Percentiles rank a stretch among this genome's conserved stretches.
Conservation (phyloP, 331 rosid genomes). For the Malus hybrid region DNA sequence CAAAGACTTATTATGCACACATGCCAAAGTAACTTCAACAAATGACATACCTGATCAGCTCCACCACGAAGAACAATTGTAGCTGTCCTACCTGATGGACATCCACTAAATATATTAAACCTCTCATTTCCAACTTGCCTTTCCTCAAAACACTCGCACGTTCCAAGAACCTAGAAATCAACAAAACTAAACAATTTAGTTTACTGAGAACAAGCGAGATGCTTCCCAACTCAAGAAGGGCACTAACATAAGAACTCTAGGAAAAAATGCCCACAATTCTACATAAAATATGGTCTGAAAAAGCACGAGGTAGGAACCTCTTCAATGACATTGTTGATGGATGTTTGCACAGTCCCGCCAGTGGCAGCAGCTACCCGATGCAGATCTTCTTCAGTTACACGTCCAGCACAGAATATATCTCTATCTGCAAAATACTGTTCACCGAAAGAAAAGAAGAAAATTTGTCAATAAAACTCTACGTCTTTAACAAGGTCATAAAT, state of each 20-base stretch:
- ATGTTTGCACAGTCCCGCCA: slow-evolving; percentile 95
- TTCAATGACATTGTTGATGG: slow-evolving; percentile 83
- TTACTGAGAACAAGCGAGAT: not conserved
- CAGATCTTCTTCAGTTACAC: slow-evolving; percentile 95
- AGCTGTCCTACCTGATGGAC: slow-evolving; percentile 91
- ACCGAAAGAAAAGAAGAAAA: slow-evolving; percentile 14
- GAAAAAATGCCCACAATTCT: not conserved
- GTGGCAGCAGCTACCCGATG: slow-evolving; percentile 90
- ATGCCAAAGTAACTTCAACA: not conserved
- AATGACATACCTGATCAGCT: slow-evolving; percentile 80
- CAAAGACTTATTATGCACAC: not conserved
- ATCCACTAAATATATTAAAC: slow-evolving; percentile 89
- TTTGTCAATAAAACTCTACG: not conserved
- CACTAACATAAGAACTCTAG: not conserved
- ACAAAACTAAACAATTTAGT: slow-evolving; percentile 19
- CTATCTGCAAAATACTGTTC: slow-evolving; percentile 98
- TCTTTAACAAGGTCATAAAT: not conserved
- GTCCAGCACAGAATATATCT: slow-evolving; percentile 98
- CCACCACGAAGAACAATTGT: slow-evolving; percentile 99
- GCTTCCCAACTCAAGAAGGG: not conserved
- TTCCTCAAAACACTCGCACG: slow-evolving; percentile 91
- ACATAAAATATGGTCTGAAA: not conserved
- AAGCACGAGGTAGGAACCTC: slow-evolving; percentile 41
- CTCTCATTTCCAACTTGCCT: slow-evolving; percentile 97
- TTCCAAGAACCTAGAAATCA: slow-evolving; percentile 78